These are phyloP conservation scores for Penicillium sp. DNA, from an alignment of 2,329 filamentous ascomycete species.

Conservation along the genomic window DNA sequence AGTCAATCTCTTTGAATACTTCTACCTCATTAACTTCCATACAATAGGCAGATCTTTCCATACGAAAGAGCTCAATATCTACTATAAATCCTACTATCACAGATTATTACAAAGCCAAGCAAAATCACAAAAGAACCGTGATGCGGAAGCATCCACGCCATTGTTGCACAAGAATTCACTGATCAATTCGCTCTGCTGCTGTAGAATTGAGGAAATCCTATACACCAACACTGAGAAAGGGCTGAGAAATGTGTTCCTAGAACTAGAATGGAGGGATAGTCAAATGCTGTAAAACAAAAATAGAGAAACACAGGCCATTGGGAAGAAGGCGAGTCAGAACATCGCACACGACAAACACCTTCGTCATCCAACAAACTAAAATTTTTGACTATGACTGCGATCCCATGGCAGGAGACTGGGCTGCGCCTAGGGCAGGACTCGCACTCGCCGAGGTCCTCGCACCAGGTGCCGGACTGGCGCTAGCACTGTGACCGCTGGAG, in stretches of 20 bases:
- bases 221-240: conserved; percentile 15
- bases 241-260: conserved; percentile 1
- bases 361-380: conserved; percentile 18
- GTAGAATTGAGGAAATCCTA: conserved; percentile 11
- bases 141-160: conserved; percentile 7
- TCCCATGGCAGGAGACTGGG: conserved; percentile 12
- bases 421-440: conserved; percentile 16
- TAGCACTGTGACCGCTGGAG: conserved; percentile 12
- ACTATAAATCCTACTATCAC: not conserved
- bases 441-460: conserved; percentile 9
- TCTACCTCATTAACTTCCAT: too few species aligned
- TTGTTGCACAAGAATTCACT: conserved; percentile 4
- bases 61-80: not conserved
- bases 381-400: conserved; percentile 14
- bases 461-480: conserved; percentile 15
- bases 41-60: not conserved
- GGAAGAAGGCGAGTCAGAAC: conserved; percentile 4
- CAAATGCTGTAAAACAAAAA: conserved; percentile 9
- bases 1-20: too few species aligned
- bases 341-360: conserved; percentile 12
- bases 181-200: conserved; percentile 14
- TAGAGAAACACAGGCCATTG: conserved; percentile 16
- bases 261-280: conserved; percentile 4
- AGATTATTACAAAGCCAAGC: conserved; percentile 8
- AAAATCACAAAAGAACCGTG: conserved; percentile 3